A percentile compares a stretch with the other conserved stretches of the same genome.
Evolutionary conservation across 495 filamentous ascomycete species (phyloP).

Genomic region (Penicillium chermesinum): DNA sequence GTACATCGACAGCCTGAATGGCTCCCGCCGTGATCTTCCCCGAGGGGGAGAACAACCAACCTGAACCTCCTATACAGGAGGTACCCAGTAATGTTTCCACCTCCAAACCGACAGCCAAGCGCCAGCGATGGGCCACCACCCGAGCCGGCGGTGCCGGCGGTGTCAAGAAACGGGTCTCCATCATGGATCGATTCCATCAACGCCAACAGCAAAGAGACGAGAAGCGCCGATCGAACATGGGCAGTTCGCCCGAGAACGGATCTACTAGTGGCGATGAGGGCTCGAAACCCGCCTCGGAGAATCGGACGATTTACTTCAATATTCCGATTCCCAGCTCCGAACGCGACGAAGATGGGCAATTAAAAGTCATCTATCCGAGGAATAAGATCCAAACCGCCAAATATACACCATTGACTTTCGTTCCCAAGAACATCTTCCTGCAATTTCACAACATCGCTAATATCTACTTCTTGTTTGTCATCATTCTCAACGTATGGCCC

Average conservation of each 20-base stretch:
- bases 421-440: constrained; percentile 96
- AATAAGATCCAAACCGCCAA: constrained; percentile 99
- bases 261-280: constrained; percentile 39
- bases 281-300: constrained; percentile 20
- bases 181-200: constrained; percentile 73
- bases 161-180: constrained; percentile 73
- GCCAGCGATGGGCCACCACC: constrained; percentile 92
- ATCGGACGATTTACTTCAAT: constrained; percentile 77
- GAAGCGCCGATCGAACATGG: constrained; percentile 56
- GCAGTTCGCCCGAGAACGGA: constrained; percentile 28
- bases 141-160: constrained; percentile 68
- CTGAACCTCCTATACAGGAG: constrained; percentile 23
- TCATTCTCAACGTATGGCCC: constrained; percentile 80
- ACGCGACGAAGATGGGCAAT: constrained; percentile 77
- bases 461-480: constrained; percentile 94
- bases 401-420: constrained; percentile 90
- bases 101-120: constrained; percentile 34
- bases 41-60: constrained; percentile 20
- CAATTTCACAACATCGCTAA: constrained; percentile 99
- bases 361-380: constrained; percentile 62
- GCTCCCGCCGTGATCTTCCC: constrained; percentile 29
- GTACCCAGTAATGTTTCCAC: constrained; percentile 45
- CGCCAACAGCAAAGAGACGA: constrained; percentile 53
- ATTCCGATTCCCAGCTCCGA: constrained; percentile 70
- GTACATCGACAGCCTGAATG: constrained; percentile 34